Conservation (phyloP, 2,329 filamentous ascomycete genomes). For the Dactylellina cionopaga region DNA sequence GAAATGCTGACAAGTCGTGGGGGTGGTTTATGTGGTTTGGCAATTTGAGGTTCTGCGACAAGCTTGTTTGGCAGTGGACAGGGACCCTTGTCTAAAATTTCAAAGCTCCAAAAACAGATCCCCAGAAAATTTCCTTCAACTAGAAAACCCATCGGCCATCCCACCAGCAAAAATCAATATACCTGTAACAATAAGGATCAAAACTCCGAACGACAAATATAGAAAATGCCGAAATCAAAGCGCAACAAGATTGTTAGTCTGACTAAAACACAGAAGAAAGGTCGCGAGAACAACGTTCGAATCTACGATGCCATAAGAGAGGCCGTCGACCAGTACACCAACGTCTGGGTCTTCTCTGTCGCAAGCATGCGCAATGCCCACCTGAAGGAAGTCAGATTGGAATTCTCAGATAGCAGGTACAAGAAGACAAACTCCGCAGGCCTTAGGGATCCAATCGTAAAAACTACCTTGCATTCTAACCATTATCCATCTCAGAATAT, state of each 20-base stretch:
- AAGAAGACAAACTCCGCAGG: constrained; percentile 56
- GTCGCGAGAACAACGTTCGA: constrained; percentile 85
- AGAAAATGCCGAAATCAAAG: constrained; percentile 93
- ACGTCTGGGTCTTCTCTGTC: constrained; percentile 92
- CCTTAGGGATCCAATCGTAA: constrained; percentile 31
- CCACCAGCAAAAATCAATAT: constrained; percentile 1
- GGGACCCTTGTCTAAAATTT: constrained; percentile 43
- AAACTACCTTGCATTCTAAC: constrained; percentile 4
- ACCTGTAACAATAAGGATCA: neutral
- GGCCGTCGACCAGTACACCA: constrained; percentile 82
- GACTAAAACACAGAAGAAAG: constrained; percentile 91
- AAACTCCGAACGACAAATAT: constrained; percentile 3
- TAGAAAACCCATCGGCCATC: constrained; percentile 7
- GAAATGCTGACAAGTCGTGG: too few species aligned
- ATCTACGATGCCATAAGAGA: constrained; percentile 90
- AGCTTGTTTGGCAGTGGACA: constrained; percentile 16
- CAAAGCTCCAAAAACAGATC: constrained; percentile 19
- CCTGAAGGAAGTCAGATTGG: constrained; percentile 86
- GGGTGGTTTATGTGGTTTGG: neutral
- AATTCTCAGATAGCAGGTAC: constrained; percentile 85
- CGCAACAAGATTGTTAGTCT: constrained; percentile 88
- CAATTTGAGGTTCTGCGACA: constrained; percentile 35
- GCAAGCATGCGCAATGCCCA: constrained; percentile 99
- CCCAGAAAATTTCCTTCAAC: constrained; percentile 42
- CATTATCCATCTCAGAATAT: too few species aligned